Evolutionary conservation across 2,329 filamentous ascomycete species (phyloP).

Genomic region (Nothophaeocryptopus gaeumannii): DNA sequence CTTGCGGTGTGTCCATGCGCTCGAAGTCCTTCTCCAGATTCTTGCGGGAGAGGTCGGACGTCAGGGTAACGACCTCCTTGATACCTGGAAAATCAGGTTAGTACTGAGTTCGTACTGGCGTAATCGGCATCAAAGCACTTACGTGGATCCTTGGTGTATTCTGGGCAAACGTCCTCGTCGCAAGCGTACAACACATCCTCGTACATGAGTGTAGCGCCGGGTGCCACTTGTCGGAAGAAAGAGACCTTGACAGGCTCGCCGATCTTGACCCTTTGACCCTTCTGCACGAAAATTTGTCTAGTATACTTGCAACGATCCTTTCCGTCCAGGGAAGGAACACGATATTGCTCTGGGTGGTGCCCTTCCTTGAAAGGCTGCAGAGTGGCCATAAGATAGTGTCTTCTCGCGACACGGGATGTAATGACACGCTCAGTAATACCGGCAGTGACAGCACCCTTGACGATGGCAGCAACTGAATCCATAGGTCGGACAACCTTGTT

Average conservation of each 20-base stretch:
- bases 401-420: constrained; percentile 92
- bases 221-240: constrained; percentile 96
- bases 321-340: constrained; percentile 91
- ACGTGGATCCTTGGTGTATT: constrained; percentile 99
- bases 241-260: constrained; percentile 98
- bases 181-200: constrained; percentile 97
- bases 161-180: constrained; percentile 95
- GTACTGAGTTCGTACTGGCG: constrained; percentile 12
- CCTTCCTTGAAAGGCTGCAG: constrained; percentile 98
- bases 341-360: constrained; percentile 96
- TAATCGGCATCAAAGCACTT: constrained; percentile 50
- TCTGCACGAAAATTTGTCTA: constrained; percentile 96
- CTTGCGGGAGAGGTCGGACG: constrained; percentile 93
- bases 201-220: constrained; percentile 97
- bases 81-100: constrained; percentile 63
- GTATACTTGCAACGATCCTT: constrained; percentile 99
- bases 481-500: constrained; percentile 96
- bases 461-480: constrained; percentile 97
- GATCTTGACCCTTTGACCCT: constrained; percentile 98
- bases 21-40: constrained; percentile 99
- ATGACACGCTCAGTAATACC: constrained; percentile 96
- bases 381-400: constrained; percentile 98
- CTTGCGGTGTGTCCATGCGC: constrained; percentile 97
- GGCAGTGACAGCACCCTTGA: constrained; percentile 95
- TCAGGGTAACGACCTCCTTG: constrained; percentile 97